Base-by-base conservation (phyloP, 208 protist species). In the Trypanosomatidae sp. region DNA sequence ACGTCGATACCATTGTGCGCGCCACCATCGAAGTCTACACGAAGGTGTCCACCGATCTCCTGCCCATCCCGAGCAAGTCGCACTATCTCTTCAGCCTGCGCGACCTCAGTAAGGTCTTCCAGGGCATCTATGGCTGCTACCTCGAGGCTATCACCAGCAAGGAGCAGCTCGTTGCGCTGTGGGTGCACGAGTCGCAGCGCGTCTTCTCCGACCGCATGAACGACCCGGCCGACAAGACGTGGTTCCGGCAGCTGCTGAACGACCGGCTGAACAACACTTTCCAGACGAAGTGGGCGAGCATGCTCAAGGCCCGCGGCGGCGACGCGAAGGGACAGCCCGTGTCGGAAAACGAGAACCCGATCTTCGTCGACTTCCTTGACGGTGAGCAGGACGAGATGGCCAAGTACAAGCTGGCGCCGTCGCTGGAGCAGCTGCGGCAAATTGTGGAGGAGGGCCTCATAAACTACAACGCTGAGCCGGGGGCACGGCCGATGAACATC, bases 1-100 rank as follows among this genome's bases (percentile, higher is more conserved):
- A 98, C 50, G 91, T 94, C 10, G 97, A 99, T 65, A 62, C 88
- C 46, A 71, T 99, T 55, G 97, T 98, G 6, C 86, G 97, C 49
- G 93, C 97, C 28, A 99, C 98, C 13, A 81, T 99, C 33, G 91
- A 99, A 56, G 89, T 98, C 5, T 99, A 99, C 86, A 92, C 92
- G 66, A 84, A 85, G 46, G 91, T 99, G 10, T 91, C 87, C 10
- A 84, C 76, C 43, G 88, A 96, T 55, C 78, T 99, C 30, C 84
- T 99, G 44, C 99, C 99, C 1, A 99, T 98, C 55, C 98, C 98
- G 43, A 97, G 90, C 68, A 99, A 99, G 87, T 98, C 91, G 22
- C 98, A 99, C 88, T 99, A 99, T 79, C 80, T 99, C 36, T 99
- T 99, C 88, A 99, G 98, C 80, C 76, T 99, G 55, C 93, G 98